Evolutionary conservation across 352 stramenopile species (phyloP), one percentile per base, ranked within the genome.

Genomic region (Globisporangium barbulae): DNA sequence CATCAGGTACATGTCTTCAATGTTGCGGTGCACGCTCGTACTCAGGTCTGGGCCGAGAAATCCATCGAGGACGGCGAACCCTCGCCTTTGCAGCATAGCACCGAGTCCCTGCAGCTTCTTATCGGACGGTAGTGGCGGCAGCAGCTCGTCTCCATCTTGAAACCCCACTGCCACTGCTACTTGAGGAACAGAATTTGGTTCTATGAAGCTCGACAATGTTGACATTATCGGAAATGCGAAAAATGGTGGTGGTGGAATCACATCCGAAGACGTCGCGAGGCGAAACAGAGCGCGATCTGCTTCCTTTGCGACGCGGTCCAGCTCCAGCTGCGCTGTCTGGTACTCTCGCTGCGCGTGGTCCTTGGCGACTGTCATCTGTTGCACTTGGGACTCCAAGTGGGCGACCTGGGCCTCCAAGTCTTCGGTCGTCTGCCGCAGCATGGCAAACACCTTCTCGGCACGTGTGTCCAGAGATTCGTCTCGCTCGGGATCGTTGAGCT

Each of bases 281-380:
- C 63, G 63, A 13, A 83, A 42, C 19, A 83, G 42, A 3, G 75
- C 75, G 1, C 75, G 67, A 33, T 83, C 71, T 5, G 71, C 75
- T 35, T 79, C 64, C 30, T 70, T 68, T 5, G 72, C 70, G 7
- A 77, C 68, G 3, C 53, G 65, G 2, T 67, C 59, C 2, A 79
- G 68, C 35, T 63, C 70, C 0, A 59, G 42, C 52, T 83, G 56
- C 2, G 70, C 70, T 6, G 56, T 25, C 1, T 68, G 41, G 53
- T 75, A 79, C 28, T 80, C 72, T 30, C 56, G 37, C 49, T 73
- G 63, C 8, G 70, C 75, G 13, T 63, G 28, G 28, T 69, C 31
- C 42, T 73, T 74, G 5, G 62, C 72, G 1, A 64, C 0, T 0
- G 70, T 53, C 58, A 75, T 70, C 15, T 45, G 41, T 0, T 54